A percentile compares a stretch with the other conserved stretches of the same genome.
Conservation (phyloP, 2,329 filamentous ascomycete species). For the Trichoderma pleuroti region DNA sequence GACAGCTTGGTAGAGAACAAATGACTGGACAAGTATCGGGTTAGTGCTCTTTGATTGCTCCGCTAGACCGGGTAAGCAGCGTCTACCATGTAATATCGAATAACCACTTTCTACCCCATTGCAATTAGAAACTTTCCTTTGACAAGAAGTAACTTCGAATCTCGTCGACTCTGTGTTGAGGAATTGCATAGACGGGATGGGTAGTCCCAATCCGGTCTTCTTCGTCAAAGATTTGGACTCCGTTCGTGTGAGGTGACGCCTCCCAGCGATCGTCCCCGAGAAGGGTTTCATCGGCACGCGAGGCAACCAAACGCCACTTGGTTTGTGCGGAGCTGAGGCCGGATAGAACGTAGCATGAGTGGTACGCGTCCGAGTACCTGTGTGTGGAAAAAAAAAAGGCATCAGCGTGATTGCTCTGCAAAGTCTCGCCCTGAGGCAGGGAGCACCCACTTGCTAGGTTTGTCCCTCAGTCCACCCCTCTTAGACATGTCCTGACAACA, state of each 20-base stretch:
- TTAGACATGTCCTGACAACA: slow-evolving; percentile 74
- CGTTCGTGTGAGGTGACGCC: slow-evolving; percentile 49
- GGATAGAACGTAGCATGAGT: slow-evolving; percentile 86
- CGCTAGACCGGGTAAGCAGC: neutral
- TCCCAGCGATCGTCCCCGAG: slow-evolving; percentile 42
- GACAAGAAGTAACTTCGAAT: slow-evolving; percentile 63
- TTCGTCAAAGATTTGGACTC: slow-evolving; percentile 64
- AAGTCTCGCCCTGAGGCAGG: neutral
- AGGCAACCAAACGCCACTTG: slow-evolving; percentile 47
- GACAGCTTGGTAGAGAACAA: neutral
- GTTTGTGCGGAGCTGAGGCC: slow-evolving; percentile 83
- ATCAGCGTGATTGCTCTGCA: slow-evolving; percentile 1
- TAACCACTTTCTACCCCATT: neutral
- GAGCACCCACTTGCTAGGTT: slow-evolving; percentile 75
- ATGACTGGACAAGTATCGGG: neutral
- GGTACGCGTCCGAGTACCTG: slow-evolving; percentile 80
- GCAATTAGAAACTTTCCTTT: slow-evolving; percentile 52
- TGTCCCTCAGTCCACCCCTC: slow-evolving; percentile 83
- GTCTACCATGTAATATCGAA: neutral
- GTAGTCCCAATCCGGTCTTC: slow-evolving; percentile 65
- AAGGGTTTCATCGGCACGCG: slow-evolving; percentile 34
- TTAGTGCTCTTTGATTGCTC: neutral
- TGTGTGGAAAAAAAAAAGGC: slow-evolving; percentile 6
- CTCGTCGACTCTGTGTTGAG: slow-evolving; percentile 62
- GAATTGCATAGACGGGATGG: slow-evolving; percentile 84